Base-by-base conservation (phyloP, 768 basidiomycete genomes). In the Xerocomellus chrysenteron region DNA sequence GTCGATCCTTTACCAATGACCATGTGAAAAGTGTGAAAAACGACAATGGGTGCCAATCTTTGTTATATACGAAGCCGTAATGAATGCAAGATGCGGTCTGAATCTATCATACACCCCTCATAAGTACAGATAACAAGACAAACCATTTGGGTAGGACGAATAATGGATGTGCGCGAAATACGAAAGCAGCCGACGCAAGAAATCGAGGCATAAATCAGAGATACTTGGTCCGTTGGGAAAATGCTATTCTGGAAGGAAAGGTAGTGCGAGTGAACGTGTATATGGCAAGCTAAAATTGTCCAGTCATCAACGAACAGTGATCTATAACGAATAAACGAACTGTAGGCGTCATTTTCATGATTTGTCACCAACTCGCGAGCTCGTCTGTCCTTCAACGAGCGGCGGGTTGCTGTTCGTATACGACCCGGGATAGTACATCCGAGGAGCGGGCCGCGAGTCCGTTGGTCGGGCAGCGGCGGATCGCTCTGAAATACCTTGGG, bases 71-170 rank as follows among this genome's bases (percentile, higher is more conserved):
- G 26, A 55, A 43, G 39, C 12, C 50, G 43, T 12, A 19, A 35
- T 17, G 47, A 43, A 54, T 47, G 62, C 58, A 55, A 57, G 47
- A 59, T 54, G 36, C 50, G 32, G 30, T 30, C 43, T 45, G 37
- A 51, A 21, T 57, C 59, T 60, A 68, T 58, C 66, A 35, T 68
- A 69, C 68, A 66, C 37, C 57, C 30, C 51, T 28, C 63, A 71
- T 61, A 65, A 73, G 62, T 71, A 71, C 71, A 70, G 28, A 60
- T 65, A 61, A 64, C 60, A 58, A 65, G 65, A 61, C 44, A 49
- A 41, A 50, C 37, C 37, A 12, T n/a, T 8, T 39, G 13, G 5
- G 12, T 6, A 13, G 35, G 13, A 14, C 61, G 41, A 56, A 61
- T 41, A 59, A 57, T 19, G 45, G n/a, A 28, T 46, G 43, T 54